Conservation (phyloP, 1,284 basidiomycete genomes). For the Boletus semigastroideus region DNA sequence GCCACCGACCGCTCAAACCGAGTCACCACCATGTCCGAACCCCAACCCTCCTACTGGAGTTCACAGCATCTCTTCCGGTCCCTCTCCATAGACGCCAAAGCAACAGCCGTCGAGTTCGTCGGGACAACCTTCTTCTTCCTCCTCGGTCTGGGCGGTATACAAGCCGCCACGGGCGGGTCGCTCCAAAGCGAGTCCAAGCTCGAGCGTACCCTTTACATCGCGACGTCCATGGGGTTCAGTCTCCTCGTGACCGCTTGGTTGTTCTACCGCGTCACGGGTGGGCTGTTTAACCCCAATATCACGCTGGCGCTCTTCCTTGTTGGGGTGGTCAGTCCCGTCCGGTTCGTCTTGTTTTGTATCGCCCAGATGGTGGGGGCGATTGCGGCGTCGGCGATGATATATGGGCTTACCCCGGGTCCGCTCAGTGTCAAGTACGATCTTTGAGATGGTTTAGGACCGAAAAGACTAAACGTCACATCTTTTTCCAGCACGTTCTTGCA, state of each 20-base stretch:
- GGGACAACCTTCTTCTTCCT: constrained; percentile 62
- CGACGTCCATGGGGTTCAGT: constrained; percentile 63
- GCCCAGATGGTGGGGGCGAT: constrained; percentile 68
- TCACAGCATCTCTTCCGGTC: constrained; percentile 26
- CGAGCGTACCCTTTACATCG: constrained; percentile 55
- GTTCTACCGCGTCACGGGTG: constrained; percentile 73
- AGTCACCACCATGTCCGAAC: constrained; percentile 8
- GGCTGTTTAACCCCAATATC: constrained; percentile 71
- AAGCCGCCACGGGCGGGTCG: constrained; percentile 43
- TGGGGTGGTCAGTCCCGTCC: constrained; percentile 58
- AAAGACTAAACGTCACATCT: constrained; percentile 1
- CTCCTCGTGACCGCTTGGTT: constrained; percentile 71
- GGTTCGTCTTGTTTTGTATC: constrained; percentile 61
- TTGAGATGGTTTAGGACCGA: constrained; percentile 1
- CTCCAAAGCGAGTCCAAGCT: constrained; percentile 33
- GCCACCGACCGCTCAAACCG: not conserved
- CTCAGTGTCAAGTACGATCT: constrained; percentile 54
- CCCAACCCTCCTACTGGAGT: constrained; percentile 17
- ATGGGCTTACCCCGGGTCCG: constrained; percentile 59
- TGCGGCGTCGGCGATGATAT: constrained; percentile 57
- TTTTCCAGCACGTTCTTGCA: constrained; percentile 45
- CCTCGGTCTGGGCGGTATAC: constrained; percentile 59
- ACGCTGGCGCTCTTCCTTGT: constrained; percentile 60
- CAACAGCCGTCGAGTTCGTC: constrained; percentile 53
- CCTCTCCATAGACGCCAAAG: constrained; percentile 39